phyloP scores from a whole-genome alignment of 306 rosid genomes.

The Potentilla sterilis region DNA sequence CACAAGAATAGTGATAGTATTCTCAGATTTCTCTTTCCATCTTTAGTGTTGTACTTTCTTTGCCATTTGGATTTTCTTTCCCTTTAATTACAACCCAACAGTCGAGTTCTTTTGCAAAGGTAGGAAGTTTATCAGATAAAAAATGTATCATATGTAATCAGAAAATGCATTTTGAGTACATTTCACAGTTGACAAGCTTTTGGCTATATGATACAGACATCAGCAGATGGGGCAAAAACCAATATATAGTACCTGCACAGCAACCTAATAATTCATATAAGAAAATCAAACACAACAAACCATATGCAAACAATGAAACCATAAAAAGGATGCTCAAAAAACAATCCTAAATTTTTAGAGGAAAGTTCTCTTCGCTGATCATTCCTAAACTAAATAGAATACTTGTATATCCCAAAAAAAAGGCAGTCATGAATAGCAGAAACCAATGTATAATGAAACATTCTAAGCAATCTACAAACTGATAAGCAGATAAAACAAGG shows the following conservation, averaged over 20 bases:
- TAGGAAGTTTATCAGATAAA: slow-evolving; percentile 8
- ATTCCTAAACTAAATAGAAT: background rate
- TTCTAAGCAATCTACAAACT: background rate
- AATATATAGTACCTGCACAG: background rate
- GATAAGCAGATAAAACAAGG: background rate
- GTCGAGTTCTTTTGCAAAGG: background rate
- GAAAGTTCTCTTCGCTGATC: background rate
- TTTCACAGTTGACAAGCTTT: background rate
- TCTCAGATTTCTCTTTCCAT: background rate
- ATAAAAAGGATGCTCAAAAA: background rate
- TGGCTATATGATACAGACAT: background rate
- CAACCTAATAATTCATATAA: background rate
- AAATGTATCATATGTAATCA: slow-evolving; percentile 8
- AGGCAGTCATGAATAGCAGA: background rate
- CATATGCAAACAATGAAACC: background rate
- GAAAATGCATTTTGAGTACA: background rate
- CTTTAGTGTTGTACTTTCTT: slow-evolving; percentile 4
- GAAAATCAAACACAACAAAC: background rate
- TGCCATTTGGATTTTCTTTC: background rate
- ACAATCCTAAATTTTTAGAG: background rate
- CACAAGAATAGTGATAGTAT: background rate
- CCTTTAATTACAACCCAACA: background rate
- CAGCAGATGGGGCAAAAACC: background rate
- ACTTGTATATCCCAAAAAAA: background rate
- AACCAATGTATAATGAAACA: background rate